Conservation (phyloP, 108 stramenopile species). For the Cyclotella kingstonii region DNA sequence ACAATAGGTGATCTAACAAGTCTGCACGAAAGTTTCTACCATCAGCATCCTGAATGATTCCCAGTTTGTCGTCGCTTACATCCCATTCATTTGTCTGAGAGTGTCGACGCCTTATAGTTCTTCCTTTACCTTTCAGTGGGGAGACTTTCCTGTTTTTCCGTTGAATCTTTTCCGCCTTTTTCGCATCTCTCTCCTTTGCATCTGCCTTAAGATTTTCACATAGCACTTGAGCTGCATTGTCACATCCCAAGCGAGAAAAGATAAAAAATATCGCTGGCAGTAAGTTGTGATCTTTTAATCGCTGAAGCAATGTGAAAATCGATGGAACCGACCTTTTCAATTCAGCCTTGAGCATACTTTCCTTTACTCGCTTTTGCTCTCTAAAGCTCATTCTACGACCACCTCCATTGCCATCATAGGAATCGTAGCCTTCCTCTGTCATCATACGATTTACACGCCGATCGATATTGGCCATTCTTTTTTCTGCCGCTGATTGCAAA, state of each 20-base stretch:
- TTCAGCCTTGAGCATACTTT: constrained; percentile 64
- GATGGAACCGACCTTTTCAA: constrained; percentile 74
- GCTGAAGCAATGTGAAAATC: constrained; percentile 52
- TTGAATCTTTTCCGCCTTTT: constrained; percentile 16
- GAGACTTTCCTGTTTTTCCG: constrained; percentile 17
- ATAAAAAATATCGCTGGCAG: constrained; percentile 94
- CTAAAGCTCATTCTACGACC: constrained; percentile 42
- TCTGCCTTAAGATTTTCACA: constrained; percentile 45
- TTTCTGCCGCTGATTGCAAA: constrained; percentile 47
- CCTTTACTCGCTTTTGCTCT: constrained; percentile 63
- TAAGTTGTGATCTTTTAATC: constrained; percentile 64
- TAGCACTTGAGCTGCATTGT: constrained; percentile 72
- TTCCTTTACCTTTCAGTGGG: constrained; percentile 16
- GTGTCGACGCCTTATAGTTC: constrained; percentile 34
- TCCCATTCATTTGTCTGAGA: constrained; percentile 29
- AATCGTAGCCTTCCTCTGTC: constrained; percentile 24
- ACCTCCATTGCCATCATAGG: constrained; percentile 31
- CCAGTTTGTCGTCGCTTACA: constrained; percentile 26
- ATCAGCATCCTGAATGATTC: constrained; percentile 49
- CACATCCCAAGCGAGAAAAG: constrained; percentile 89
- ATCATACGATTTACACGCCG: constrained; percentile 56
- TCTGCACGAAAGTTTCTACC: constrained; percentile 67
- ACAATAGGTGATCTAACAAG: constrained; percentile 42
- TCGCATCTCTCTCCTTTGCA: constrained; percentile 22
- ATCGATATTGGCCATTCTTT: constrained; percentile 55